Percentiles rank a stretch among this genome's conserved stretches.
phyloP scores from a whole-genome alignment of 106 monocot species.

The Allium fistulosum region DNA sequence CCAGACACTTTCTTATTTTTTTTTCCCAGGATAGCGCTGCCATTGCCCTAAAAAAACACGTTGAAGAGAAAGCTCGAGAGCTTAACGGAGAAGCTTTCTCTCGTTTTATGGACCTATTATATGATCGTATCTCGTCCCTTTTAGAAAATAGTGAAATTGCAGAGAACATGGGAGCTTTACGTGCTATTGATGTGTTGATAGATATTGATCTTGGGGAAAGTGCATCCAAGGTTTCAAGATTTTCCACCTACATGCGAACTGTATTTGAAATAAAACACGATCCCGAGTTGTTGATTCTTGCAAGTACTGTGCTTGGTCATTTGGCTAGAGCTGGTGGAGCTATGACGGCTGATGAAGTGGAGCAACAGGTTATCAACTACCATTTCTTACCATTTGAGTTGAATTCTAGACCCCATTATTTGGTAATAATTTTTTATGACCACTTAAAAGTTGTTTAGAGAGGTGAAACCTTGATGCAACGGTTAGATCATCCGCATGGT shows the following conservation, averaged over 20 bases:
- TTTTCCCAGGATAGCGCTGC: constrained; percentile 37
- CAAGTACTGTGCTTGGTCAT: constrained; percentile 83
- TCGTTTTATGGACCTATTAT: constrained; percentile 96
- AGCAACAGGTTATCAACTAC: constrained; percentile 51
- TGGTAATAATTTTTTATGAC: neutral
- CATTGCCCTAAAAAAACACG: constrained; percentile 48
- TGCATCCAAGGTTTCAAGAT: constrained; percentile 87
- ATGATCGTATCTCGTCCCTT: constrained; percentile 67
- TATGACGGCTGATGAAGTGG: constrained; percentile 99
- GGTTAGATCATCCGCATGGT: too few species aligned
- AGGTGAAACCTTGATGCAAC: too few species aligned
- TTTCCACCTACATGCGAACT: constrained; percentile 70
- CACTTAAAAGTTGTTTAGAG: neutral
- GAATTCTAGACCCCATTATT: constrained; percentile 30
- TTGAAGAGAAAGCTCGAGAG: constrained; percentile 83
- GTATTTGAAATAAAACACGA: constrained; percentile 90
- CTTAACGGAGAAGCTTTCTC: constrained; percentile 73
- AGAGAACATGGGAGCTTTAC: constrained; percentile 79
- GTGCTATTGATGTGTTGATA: constrained; percentile 89
- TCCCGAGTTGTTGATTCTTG: constrained; percentile 76
- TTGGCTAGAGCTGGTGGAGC: constrained; percentile 93
- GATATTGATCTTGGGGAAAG: constrained; percentile 74
- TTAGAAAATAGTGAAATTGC: constrained; percentile 70
- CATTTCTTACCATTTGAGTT: constrained; percentile 16
- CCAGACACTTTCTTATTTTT: too few species aligned